Percentiles rank a stretch among this genome's conserved stretches.
These are phyloP conservation scores for Cenchrus americanus DNA, from an alignment of 176 grass and related monocot species.

Conservation along the genomic window DNA sequence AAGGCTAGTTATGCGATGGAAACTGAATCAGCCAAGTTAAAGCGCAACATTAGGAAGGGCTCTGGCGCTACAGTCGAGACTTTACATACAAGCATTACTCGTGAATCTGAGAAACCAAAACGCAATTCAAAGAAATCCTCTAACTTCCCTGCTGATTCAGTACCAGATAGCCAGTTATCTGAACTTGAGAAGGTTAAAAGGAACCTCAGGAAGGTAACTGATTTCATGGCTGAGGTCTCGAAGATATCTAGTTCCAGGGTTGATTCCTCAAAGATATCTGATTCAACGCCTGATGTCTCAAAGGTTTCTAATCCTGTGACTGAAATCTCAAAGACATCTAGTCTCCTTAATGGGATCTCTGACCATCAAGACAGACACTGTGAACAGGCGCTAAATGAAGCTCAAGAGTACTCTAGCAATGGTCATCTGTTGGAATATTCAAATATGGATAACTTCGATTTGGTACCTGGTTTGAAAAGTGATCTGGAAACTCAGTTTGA, in stretches of 20 bases:
- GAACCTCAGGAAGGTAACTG: constrained; percentile 84
- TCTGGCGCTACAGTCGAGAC: constrained; percentile 39
- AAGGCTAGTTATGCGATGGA: constrained; percentile 73
- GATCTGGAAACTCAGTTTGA: constrained; percentile 44
- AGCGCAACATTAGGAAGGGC: constrained; percentile 57
- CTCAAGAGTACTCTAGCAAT: constrained; percentile 35
- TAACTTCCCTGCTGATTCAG: constrained; percentile 51
- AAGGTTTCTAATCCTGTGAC: constrained; percentile 53
- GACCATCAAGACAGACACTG: constrained; percentile 44
- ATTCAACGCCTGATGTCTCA: constrained; percentile 44
- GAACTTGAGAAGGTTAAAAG: constrained; percentile 96
- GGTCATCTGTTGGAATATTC: constrained; percentile 46
- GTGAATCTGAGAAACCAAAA: constrained; percentile 70
- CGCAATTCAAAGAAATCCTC: constrained; percentile 55
- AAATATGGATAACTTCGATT: constrained; percentile 36
- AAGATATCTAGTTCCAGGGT: constrained; percentile 63
- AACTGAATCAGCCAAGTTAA: constrained; percentile 86
- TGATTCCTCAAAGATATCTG: constrained; percentile 66
- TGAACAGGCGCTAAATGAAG: constrained; percentile 45
- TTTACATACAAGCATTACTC: constrained; percentile 47
- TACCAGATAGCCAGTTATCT: constrained; percentile 69
- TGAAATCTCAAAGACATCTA: constrained; percentile 57
- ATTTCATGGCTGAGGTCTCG: constrained; percentile 69
- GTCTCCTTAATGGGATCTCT: constrained; percentile 44
- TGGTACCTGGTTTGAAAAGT: constrained; percentile 53